Base-by-base conservation (phyloP, 345 rosid genomes). In the Viola odorata region DNA sequence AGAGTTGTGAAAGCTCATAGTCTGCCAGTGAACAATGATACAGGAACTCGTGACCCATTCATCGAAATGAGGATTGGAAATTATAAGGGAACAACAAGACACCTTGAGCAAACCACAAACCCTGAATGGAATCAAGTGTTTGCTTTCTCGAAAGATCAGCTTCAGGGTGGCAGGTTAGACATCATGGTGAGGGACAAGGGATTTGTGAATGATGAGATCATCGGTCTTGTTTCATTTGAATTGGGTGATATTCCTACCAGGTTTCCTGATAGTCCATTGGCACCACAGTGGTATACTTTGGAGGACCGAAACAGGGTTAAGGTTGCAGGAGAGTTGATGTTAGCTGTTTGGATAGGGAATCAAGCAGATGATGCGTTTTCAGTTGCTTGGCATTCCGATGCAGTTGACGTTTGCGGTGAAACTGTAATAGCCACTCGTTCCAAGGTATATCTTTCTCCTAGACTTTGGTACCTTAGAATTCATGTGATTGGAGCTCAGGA, bases 401-500 rank as follows among this genome's bases (percentile, higher is more conserved):
- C 73, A 17, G 65, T 69, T 0, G 6, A 45, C n/a, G 49, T 69
- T 41, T 41, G 12, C 6, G 48, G 62, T 0, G 62, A 63, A 54
- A 41, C 10, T 14, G 50, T 64, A 0, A 3, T 60, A 0, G 60
- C 57, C 17, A 74, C 63, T 44, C 68, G 78, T 8, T 69, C 74
- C 0, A 65, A 69, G 51, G 61, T 74, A 15, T 74, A 74, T 54
- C 63, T 64, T 41, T 69, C 74, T 3, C 62, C 78, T 0, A 62
- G 67, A 9, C 63, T 80, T 5, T 79, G 86, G 86, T 79, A 82
- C 55, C 64, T 79, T 7, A 54, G 82, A 52, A 62, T 79, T 41
- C 71, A 68, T 11, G 47, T 80, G 56, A 77, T 80, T 40, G 82
- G 67, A 61, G 87, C 84, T 4, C 84, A 82, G 53, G 87, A 79